These are phyloP conservation scores for Thyridium curvatum DNA, from an alignment of 2,329 filamentous ascomycete genomes.

Conservation along the genomic window DNA sequence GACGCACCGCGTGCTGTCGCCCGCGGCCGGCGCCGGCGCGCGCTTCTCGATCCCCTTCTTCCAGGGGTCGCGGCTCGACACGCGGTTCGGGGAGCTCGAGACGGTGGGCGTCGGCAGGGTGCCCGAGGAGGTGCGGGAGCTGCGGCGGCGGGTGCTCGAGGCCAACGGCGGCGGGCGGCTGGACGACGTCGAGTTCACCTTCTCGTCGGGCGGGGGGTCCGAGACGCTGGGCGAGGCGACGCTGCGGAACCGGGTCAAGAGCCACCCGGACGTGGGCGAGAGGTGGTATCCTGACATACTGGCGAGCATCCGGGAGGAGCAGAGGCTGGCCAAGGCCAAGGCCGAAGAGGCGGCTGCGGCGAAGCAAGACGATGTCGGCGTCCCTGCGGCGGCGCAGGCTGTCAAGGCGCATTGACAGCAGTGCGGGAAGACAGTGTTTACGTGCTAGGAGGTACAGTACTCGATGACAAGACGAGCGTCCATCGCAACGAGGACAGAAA, in stretches of 20 bases:
- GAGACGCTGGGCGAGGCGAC: slow-evolving; percentile 76
- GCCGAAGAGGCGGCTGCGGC: slow-evolving; percentile 14
- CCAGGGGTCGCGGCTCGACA: slow-evolving; percentile 75
- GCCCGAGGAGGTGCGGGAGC: slow-evolving; percentile 55
- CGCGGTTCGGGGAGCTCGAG: slow-evolving; percentile 72
- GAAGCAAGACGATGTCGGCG: slow-evolving; percentile 4
- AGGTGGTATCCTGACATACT: slow-evolving; percentile 67
- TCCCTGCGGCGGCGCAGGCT: slow-evolving; percentile 16
- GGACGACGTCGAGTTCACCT: slow-evolving; percentile 84
- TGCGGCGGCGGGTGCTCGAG: slow-evolving; percentile 52
- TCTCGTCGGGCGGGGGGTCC: slow-evolving; percentile 60
- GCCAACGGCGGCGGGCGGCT: slow-evolving; percentile 48
- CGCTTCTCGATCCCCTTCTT: slow-evolving; percentile 83
- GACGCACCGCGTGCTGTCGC: slow-evolving; percentile 77
- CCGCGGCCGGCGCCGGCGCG: slow-evolving; percentile 60
- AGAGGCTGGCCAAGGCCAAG: slow-evolving; percentile 29
- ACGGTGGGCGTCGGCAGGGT: slow-evolving; percentile 47
- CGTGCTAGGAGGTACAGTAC: too few relatives aligned
- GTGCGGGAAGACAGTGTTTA: too few relatives aligned
- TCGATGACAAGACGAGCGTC: too few relatives aligned
- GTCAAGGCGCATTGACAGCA: slow-evolving; percentile 34
- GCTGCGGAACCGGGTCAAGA: slow-evolving; percentile 77
- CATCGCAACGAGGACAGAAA: too few relatives aligned
- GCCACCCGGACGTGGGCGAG: slow-evolving; percentile 81
- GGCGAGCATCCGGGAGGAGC: slow-evolving; percentile 50